Base-by-base conservation (phyloP, 2,329 filamentous ascomycete species). In the Penicillium oxalicum region DNA sequence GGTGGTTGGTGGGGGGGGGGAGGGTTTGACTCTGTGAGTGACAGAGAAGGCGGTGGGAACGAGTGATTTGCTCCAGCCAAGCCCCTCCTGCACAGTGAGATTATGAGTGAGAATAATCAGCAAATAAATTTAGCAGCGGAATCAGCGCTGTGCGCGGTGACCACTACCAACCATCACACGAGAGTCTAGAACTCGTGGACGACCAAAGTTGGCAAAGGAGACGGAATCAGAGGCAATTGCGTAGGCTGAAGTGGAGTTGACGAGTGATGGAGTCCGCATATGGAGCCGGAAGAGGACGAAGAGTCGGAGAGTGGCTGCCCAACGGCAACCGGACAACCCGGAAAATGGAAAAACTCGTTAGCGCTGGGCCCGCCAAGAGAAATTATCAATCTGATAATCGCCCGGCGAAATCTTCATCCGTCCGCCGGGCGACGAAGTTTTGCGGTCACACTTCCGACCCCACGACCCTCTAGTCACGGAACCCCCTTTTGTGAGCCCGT, bases 311-410 rank as follows among this genome's bases (percentile, higher is more conserved):
- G 7, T 44, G 38, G 37, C 49, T 52, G 53, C 27, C 43, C 35
- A 56, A 51, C 44, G 50, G 45, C 45, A 55, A 45, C 47, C 8
- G 29, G 11, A 32, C 8, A 32, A 32, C 8, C 8, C 7, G 29
- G 29, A 11, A 11, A 32, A 32, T 11, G 29, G 11, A 11, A 32
- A 32, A 32, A 32, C 8, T 11, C 49, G 44, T 45, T 54, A 52
- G 56, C 51, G 50, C 46, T 47, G 42, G 32, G 24, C 11, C 29
- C 33, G 57, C 55, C 55, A 68, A 68, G 70, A 62, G 66, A 65
- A 66, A 56, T 71, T 71, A 71, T 71, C 69, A 67, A 71, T 71
- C 59, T 59, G 59, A 68, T 69, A 70, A 70, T 54, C 52, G 47
- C 48, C 27, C 41, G 55, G 45, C 33, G 51, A 55, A 56, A 57